Base-by-base conservation (phyloP, 352 stramenopile species). In the Phytophthora parvispora region DNA sequence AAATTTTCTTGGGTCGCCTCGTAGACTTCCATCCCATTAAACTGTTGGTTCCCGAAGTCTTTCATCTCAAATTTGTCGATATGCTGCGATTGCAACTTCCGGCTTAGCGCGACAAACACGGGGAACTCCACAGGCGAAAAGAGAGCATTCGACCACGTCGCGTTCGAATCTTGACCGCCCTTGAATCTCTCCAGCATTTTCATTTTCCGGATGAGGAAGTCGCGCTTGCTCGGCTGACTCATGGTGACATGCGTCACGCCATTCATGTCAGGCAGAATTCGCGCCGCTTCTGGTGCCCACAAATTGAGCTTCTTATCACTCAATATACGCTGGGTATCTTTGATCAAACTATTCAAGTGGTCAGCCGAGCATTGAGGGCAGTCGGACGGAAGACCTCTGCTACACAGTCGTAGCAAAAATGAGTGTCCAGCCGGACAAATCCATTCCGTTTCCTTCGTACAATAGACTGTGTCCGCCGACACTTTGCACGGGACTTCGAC, bases 291-390 rank as follows among this genome's bases (percentile, higher is more conserved):
- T 24, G 49, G 50, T 12, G 50, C 55, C 67, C 67, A 74, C 8
- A 27, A 6, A 29, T 3, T 27, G 2, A 76, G 36, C n/a, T 66
- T 71, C 22, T 67, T 50, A 24, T 65, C 62, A 25, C 43, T 69
- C 18, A 77, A 27, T 18, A 57, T 49, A 22, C 59, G 49, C 3
- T 80, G 53, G 1, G 54, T 69, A 13, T 54, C 27, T 40, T 64
- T 63, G 25, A 91, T 83, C 16, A 67, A 71, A 13, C 20, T 40
- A 45, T 73, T 58, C 25, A 94, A 62, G 8, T 27, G 24, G 6
- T 64, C 38, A 1, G 56, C 69, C 2, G 83, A 91, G 42, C 86
- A 94, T 3, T 4, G 31, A 2, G 86, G 86, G 64, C 84, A 94
- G 5, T 84, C 60, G 0, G 69, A 74, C 5, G 84, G 84, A 51